Conservation (phyloP, 352 stramenopile species). For the Globisporangium apiculatum region DNA sequence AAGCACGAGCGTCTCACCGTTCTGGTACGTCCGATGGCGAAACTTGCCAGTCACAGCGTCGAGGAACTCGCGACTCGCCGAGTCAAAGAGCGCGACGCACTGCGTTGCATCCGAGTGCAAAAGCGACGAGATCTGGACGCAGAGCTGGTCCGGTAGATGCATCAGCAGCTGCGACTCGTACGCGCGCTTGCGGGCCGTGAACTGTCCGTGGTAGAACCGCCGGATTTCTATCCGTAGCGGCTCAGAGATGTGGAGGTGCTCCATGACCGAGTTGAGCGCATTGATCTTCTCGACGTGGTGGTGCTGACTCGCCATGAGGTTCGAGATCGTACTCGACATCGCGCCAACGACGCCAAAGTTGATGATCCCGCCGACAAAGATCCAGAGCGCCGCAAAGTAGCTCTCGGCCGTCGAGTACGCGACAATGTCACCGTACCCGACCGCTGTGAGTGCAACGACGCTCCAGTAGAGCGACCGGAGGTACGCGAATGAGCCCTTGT, state of each 20-base stretch:
- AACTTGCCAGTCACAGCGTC: slow-evolving; percentile 81
- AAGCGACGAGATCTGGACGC: slow-evolving; percentile 66
- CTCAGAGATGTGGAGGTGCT: slow-evolving; percentile 46
- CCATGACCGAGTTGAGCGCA: slow-evolving; percentile 53
- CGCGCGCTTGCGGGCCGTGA: slow-evolving; percentile 41
- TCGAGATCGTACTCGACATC: slow-evolving; percentile 76
- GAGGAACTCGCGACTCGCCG: slow-evolving; percentile 52
- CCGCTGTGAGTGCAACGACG: slow-evolving; percentile 56
- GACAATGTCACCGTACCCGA: slow-evolving; percentile 72
- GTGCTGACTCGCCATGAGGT: slow-evolving; percentile 50
- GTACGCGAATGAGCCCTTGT: slow-evolving; percentile 53
- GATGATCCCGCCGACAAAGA: slow-evolving; percentile 65
- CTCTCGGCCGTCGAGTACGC: slow-evolving; percentile 68
- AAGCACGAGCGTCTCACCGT: slow-evolving; percentile 58
- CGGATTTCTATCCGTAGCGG: slow-evolving; percentile 52
- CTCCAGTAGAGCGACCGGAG: slow-evolving; percentile 71
- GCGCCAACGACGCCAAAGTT: slow-evolving; percentile 76
- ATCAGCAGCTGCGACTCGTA: slow-evolving; percentile 68
- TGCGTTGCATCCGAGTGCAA: slow-evolving; percentile 56
- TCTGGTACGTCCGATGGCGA: slow-evolving; percentile 60
- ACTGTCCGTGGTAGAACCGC: slow-evolving; percentile 69
- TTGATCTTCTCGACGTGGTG: slow-evolving; percentile 70
- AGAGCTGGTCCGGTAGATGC: slow-evolving; percentile 64
- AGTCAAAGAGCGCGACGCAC: slow-evolving; percentile 52
- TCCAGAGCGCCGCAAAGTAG: slow-evolving; percentile 67